Evolutionary conservation across 2,329 filamentous ascomycete species (phyloP).

Genomic region (Colletotrichum gigasporum): DNA sequence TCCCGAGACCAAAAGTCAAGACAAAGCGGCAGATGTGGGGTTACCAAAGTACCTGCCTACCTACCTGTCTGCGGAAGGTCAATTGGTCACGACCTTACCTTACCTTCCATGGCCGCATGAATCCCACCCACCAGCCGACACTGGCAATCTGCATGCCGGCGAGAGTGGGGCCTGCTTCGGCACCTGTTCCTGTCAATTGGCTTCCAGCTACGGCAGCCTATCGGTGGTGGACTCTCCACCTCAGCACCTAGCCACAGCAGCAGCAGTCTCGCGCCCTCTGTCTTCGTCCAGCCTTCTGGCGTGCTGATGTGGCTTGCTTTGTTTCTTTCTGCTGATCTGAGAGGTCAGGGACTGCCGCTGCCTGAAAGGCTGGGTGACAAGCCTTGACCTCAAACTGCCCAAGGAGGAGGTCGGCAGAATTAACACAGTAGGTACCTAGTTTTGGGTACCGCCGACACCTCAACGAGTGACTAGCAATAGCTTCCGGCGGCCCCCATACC

Average conservation of each 20-base stretch:
- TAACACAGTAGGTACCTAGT: too few species aligned
- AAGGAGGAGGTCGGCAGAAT: not conserved
- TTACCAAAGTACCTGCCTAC: too few species aligned
- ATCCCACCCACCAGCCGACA: not conserved
- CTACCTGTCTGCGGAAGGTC: too few species aligned
- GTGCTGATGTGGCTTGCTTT: conserved; percentile 1
- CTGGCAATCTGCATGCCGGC: not conserved
- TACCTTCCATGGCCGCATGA: not conserved
- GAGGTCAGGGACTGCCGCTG: not conserved
- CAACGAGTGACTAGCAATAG: conserved; percentile 9
- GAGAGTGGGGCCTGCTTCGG: not conserved
- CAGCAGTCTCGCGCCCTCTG: too few species aligned
- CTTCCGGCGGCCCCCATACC: conserved; percentile 7
- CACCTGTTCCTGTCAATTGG: conserved; percentile 10
- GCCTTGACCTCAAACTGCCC: not conserved
- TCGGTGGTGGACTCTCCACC: not conserved
- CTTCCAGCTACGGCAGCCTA: not conserved
- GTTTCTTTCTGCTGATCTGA: not conserved
- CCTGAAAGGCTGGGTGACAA: not conserved
- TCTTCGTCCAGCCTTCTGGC: conserved; percentile 5
- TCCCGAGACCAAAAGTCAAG: too few species aligned
- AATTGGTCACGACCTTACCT: too few species aligned
- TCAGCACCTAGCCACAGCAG: not conserved
- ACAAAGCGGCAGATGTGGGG: not conserved
- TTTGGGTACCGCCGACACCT: too few species aligned